Percentiles rank a stretch among this genome's conserved stretches.
phyloP scores from a whole-genome alignment of 2,329 filamentous ascomycete genomes.

The Coniochaeta prunicola region DNA sequence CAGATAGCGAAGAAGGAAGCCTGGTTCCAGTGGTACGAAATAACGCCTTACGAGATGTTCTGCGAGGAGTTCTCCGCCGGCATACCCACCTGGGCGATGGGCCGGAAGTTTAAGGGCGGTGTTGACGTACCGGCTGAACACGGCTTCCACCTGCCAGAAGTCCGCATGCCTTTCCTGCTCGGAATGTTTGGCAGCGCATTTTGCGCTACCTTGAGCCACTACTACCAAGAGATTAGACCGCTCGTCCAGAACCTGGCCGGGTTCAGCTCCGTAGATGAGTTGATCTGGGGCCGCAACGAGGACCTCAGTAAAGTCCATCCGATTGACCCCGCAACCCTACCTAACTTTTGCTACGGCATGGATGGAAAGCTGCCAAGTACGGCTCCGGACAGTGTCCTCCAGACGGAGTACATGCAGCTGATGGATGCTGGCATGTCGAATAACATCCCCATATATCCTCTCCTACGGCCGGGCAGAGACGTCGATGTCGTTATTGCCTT shows the following conservation, averaged over 20 bases:
- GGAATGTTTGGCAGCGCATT: slow-evolving; percentile 97
- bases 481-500: slow-evolving; percentile 90
- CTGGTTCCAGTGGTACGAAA: slow-evolving; percentile 98
- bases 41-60: slow-evolving; percentile 91
- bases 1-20: slow-evolving; percentile 46
- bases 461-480: slow-evolving; percentile 79
- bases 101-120: slow-evolving; percentile 72
- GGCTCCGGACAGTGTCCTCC: slow-evolving; percentile 70
- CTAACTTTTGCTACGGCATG: slow-evolving; percentile 84
- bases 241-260: slow-evolving; percentile 68
- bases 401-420: slow-evolving; percentile 64
- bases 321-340: slow-evolving; percentile 83
- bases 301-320: slow-evolving; percentile 90
- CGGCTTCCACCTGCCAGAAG: slow-evolving; percentile 69
- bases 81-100: slow-evolving; percentile 91
- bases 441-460: slow-evolving; percentile 91
- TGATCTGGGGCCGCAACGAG: slow-evolving; percentile 75
- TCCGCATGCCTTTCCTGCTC: slow-evolving; percentile 75
- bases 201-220: slow-evolving; percentile 90
- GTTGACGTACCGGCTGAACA: slow-evolving; percentile 56
- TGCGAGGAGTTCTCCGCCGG: slow-evolving; percentile 88
- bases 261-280: slow-evolving; percentile 68
- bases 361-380: slow-evolving; percentile 65
- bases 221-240: slow-evolving; percentile 90
- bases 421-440: slow-evolving; percentile 99